Conservation (phyloP, 257 asterid species). For the Striga asiatica region DNA sequence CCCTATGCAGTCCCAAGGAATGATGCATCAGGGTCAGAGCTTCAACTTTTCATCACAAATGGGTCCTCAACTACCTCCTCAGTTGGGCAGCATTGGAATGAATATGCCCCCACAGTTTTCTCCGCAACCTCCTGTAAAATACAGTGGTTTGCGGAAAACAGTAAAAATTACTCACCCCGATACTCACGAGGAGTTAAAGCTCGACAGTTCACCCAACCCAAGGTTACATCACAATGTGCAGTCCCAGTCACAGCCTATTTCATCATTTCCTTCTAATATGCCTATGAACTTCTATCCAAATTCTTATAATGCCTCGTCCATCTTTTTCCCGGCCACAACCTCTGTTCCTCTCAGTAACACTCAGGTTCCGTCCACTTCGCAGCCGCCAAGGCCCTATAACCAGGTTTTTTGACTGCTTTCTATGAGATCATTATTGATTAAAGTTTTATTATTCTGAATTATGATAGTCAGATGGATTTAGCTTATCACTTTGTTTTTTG, state of each 20-base stretch:
- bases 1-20: slow-evolving; percentile 62
- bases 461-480: background rate
- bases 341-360: slow-evolving; percentile 40
- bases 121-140: slow-evolving; percentile 45
- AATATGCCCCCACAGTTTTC: slow-evolving; percentile 47
- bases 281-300: slow-evolving; percentile 34
- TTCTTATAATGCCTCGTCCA: slow-evolving; percentile 38
- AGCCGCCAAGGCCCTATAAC: slow-evolving; percentile 37
- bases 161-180: slow-evolving; percentile 85
- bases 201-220: slow-evolving; percentile 47
- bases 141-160: slow-evolving; percentile 38
- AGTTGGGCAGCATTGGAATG: slow-evolving; percentile 62
- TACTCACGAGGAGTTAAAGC: slow-evolving; percentile 72
- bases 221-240: slow-evolving; percentile 51
- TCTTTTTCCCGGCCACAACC: slow-evolving; percentile 31
- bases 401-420: slow-evolving; percentile 43
- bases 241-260: slow-evolving; percentile 54
- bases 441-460: background rate
- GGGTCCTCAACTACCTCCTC: slow-evolving; percentile 53
- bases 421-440: slow-evolving; percentile 1
- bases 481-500: slow-evolving; percentile 3
- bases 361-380: slow-evolving; percentile 41
- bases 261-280: slow-evolving; percentile 49
- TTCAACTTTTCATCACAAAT: slow-evolving; percentile 52
- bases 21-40: slow-evolving; percentile 66